These are phyloP conservation scores for Boletus reticulatus DNA, from an alignment of 768 basidiomycete species.

Conservation along the genomic window DNA sequence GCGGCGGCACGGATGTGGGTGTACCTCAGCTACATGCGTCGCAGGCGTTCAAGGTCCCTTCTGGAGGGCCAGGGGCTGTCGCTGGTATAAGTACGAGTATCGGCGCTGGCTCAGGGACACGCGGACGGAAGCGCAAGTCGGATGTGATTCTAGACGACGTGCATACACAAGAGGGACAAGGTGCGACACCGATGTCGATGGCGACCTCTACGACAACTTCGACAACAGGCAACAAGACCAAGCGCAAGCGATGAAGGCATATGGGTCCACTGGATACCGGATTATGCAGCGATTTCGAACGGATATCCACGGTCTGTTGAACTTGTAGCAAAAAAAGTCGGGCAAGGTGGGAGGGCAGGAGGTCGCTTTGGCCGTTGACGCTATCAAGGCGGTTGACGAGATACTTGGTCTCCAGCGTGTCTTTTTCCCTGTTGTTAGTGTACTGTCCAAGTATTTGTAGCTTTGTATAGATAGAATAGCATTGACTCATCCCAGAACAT, in stretches of 20 bases:
- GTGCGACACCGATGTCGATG: not conserved
- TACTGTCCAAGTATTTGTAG: too few relatives aligned
- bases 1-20: not conserved
- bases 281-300: not conserved
- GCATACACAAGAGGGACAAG: not conserved
- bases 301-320: not conserved
- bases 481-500: too few relatives aligned
- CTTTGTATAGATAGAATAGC: too few relatives aligned
- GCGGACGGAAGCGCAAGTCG: conserved; percentile 42
- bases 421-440: too few relatives aligned
- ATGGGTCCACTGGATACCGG: too few relatives aligned
- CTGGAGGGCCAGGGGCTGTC: not conserved
- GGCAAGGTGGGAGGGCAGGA: not conserved
- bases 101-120: conserved; percentile 1
- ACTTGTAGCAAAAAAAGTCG: not conserved
- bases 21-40: not conserved
- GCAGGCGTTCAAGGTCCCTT: conserved; percentile 6
- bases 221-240: conserved; percentile 19
- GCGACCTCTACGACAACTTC: not conserved
- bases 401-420: too few relatives aligned
- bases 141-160: conserved; percentile 24
- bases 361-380: not conserved
- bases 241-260: too few relatives aligned
- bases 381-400: too few relatives aligned
- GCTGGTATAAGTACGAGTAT: not conserved